phyloP scores from a whole-genome alignment of 208 protist species.

The Vickermania spadyakhi region DNA sequence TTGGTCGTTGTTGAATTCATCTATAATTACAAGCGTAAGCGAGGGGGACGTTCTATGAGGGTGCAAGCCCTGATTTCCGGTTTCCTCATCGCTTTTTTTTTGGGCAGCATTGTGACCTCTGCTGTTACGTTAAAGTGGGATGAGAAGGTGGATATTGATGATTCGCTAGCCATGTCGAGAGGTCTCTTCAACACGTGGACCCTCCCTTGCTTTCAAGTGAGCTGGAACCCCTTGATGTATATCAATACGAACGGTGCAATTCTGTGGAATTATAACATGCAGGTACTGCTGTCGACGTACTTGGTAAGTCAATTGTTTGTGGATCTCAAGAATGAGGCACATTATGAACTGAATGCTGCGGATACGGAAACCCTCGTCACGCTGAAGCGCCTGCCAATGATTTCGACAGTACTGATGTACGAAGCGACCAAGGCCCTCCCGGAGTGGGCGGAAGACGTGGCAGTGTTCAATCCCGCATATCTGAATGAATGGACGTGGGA shows the following conservation, averaged over 20 bases:
- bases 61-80: background rate
- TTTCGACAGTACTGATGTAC: constrained; percentile 6
- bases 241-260: constrained; percentile 5
- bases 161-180: background rate
- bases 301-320: background rate
- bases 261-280: constrained; percentile 6
- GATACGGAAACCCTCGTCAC: background rate
- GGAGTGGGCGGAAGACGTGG: background rate
- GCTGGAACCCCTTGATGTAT: constrained; percentile 11
- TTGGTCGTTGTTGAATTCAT: background rate
- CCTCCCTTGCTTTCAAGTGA: constrained; percentile 2
- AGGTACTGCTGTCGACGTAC: background rate
- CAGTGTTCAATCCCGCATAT: constrained; percentile 3
- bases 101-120: background rate
- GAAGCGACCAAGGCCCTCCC: constrained; percentile 6
- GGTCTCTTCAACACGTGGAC: constrained; percentile 4
- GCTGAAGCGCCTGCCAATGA: constrained; percentile 2
- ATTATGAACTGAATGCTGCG: background rate
- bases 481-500: constrained; percentile 12
- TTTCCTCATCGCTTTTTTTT: background rate
- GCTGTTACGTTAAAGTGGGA: background rate
- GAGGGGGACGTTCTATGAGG: background rate
- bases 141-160: background rate
- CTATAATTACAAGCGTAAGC: background rate
- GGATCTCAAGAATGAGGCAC: background rate